Base-by-base conservation (phyloP, 2,329 filamentous ascomycete genomes). In the Lachnellula arida region DNA sequence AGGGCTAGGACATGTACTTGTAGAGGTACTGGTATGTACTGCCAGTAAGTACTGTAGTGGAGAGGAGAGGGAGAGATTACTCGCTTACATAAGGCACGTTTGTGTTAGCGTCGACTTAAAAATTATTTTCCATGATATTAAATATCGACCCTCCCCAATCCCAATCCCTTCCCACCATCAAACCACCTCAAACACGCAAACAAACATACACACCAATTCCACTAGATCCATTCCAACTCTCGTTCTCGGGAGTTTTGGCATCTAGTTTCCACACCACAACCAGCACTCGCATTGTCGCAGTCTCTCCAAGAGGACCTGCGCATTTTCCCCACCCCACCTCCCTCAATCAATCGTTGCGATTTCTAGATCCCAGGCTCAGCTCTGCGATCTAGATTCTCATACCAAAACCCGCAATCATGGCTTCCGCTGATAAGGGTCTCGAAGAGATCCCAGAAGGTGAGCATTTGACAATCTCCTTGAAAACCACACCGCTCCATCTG, bases 381-480 rank as follows among this genome's bases (percentile, higher is more conserved):
- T 88, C 28, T 90, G 88, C 84, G 86, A 82, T 86, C 82, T 84
- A 80, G 80, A 81, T 84, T 76, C 73, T 72, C 71, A 71, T 70
- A 64, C 72, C 50, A 69, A 65, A 61, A 78, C 81, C 79, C 86
- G 86, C 90, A 93, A 97, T 88, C 85, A 97, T 97, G 93, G 93
- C 92, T 91, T 73, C 76, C 60, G 86, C 87, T 76, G 89, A 91
- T 72, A 96, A 95, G 84, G 93, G 93, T 84, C 91, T 97, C 81
- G 92, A 97, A 84, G 93, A 97, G 77, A 87, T 96, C 79, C 88
- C 90, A 75, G 91, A 96, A 83, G 85, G 91, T 96, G 82, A 81
- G 90, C 63, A 55, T 56, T 56, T 46, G 12, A 46, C 51, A 61
- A 55, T 40, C 37, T 57, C 42, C 59, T 48, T 49, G 44, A 46